phyloP scores from a whole-genome alignment of 2,329 filamentous ascomycete genomes.

The Xylariaceae sp. region DNA sequence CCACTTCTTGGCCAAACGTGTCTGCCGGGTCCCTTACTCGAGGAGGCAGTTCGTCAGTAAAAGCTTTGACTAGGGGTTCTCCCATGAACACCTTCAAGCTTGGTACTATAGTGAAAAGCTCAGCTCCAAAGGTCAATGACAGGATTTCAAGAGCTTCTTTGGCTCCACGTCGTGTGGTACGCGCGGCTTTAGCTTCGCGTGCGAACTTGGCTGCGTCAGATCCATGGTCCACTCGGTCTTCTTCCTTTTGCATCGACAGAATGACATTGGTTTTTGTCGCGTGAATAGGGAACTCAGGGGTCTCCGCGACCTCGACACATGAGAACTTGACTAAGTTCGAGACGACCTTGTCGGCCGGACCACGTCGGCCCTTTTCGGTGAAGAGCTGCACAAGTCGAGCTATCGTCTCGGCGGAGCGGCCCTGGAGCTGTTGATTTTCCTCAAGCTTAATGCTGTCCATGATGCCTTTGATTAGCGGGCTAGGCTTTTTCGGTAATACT shows the following conservation, averaged over 20 bases:
- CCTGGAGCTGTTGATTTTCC: conserved; percentile 85
- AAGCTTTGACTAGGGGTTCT: conserved; percentile 71
- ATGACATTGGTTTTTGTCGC: conserved; percentile 75
- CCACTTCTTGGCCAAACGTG: conserved; percentile 82
- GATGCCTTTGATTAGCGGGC: conserved; percentile 87
- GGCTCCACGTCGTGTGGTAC: conserved; percentile 86
- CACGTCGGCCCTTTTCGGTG: conserved; percentile 73
- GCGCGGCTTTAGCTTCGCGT: conserved; percentile 80
- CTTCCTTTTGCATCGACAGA: conserved; percentile 92
- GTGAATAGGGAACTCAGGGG: conserved; percentile 88
- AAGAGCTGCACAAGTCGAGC: conserved; percentile 84
- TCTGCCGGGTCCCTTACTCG: conserved; percentile 72
- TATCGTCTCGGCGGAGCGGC: conserved; percentile 80
- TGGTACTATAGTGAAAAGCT: conserved; percentile 79
- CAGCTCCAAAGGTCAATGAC: conserved; percentile 71
- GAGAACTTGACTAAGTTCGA: conserved; percentile 96
- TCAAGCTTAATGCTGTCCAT: conserved; percentile 99
- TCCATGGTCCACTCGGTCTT: conserved; percentile 84
- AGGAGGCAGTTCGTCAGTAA: conserved; percentile 67
- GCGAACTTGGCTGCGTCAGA: conserved; percentile 88
- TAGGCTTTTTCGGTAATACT: conserved; percentile 88
- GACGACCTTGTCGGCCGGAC: conserved; percentile 92
- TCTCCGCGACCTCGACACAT: conserved; percentile 96
- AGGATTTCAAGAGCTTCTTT: conserved; percentile 92
- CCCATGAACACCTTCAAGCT: conserved; percentile 81